These are phyloP conservation scores for Blastocystis sp. DNA, from an alignment of 352 stramenopile species.

Conservation along the genomic window DNA sequence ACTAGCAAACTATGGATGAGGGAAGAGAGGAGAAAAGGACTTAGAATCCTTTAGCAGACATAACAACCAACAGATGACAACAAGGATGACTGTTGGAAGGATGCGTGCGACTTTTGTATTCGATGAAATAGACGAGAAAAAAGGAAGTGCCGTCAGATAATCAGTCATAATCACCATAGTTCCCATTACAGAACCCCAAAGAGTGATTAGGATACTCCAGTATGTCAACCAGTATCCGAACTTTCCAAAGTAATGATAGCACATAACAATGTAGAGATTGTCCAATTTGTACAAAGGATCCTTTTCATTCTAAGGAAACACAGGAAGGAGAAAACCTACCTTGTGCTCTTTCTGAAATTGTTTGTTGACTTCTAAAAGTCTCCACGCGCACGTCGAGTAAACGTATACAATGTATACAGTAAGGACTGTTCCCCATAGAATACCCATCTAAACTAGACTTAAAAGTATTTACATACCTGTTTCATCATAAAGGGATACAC, in stretches of 20 bases:
- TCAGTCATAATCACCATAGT: conserved; percentile 63
- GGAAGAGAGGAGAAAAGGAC: neutral
- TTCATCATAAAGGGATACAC: conserved; percentile 45
- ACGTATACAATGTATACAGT: conserved; percentile 45
- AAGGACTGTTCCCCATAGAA: neutral
- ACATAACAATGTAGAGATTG: conserved; percentile 56
- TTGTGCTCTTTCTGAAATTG: conserved; percentile 41
- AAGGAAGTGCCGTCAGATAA: neutral
- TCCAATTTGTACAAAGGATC: conserved; percentile 46
- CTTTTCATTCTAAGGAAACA: neutral
- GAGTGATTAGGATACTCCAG: conserved; percentile 23
- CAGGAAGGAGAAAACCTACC: too few relatives aligned
- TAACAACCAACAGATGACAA: conserved; percentile 22
- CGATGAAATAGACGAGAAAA: neutral
- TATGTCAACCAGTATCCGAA: conserved; percentile 27
- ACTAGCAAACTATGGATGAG: neutral
- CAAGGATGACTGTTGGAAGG: conserved; percentile 27
- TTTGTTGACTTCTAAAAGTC: conserved; percentile 12
- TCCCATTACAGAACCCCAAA: conserved; percentile 59
- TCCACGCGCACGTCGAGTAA: neutral
- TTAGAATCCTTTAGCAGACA: conserved; percentile 50
- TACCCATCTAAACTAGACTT: neutral
- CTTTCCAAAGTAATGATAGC: conserved; percentile 58
- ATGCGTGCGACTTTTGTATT: neutral
- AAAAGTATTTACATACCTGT: neutral